Percentiles rank a stretch among this genome's conserved stretches.
Conservation (phyloP, 83 land plant species). For the Thuja plicata region DNA sequence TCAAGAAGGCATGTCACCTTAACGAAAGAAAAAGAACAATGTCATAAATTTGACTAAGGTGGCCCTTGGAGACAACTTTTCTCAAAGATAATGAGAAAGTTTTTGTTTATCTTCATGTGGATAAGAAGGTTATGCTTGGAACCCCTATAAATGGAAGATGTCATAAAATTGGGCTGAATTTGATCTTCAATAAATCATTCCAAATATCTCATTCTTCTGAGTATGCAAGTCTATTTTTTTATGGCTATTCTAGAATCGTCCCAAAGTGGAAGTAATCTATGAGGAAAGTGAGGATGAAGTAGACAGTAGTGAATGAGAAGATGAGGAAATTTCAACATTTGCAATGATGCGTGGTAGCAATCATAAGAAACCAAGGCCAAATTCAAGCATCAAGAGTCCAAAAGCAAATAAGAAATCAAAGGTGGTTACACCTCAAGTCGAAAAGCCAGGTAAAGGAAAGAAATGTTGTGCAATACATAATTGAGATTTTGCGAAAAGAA, state of each 20-base stretch:
- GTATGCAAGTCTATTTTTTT: constrained; percentile 57
- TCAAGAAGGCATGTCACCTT: too few relatives aligned
- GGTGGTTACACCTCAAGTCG: neutral
- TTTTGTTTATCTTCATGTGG: constrained; percentile 31
- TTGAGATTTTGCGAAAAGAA: too few relatives aligned
- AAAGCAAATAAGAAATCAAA: neutral
- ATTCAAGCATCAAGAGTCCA: neutral
- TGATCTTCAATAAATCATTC: constrained; percentile 71
- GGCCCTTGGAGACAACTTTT: constrained; percentile 44
- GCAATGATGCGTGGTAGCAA: neutral
- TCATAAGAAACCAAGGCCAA: neutral
- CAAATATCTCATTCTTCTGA: constrained; percentile 65
- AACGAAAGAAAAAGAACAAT: constrained; percentile 10
- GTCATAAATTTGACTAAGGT: constrained; percentile 61
- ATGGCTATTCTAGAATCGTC: constrained; percentile 40
- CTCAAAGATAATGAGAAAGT: constrained; percentile 43
- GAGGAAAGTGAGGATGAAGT: neutral
- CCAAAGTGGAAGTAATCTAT: constrained; percentile 36
- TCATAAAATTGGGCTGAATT: constrained; percentile 55
- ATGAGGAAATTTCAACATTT: neutral
- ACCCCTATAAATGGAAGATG: constrained; percentile 54
- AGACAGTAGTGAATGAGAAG: neutral
- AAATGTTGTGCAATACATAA: too few relatives aligned
- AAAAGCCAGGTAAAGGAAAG: constrained; percentile 14
- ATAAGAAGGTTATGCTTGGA: constrained; percentile 50